These are phyloP conservation scores for Nitzschia putrida DNA, from an alignment of 108 stramenopile species.

Conservation along the genomic window DNA sequence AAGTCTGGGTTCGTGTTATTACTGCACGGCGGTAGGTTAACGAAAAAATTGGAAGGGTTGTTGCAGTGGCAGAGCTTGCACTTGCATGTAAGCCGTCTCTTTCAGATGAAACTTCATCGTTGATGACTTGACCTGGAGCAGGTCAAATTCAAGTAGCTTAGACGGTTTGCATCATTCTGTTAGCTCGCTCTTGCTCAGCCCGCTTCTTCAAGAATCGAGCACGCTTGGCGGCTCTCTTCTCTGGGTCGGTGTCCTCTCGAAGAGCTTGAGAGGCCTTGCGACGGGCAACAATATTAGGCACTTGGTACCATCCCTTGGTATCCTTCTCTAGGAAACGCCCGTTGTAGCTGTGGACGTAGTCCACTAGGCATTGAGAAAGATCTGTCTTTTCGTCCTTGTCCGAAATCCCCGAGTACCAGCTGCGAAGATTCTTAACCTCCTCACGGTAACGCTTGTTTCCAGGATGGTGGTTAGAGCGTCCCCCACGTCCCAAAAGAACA, in stretches of 20 bases:
- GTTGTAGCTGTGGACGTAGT: constrained; percentile 29
- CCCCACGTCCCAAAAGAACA: constrained; percentile 49
- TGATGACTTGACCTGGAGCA: no score
- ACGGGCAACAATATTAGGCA: constrained; percentile 43
- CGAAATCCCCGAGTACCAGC: constrained; percentile 27
- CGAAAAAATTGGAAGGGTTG: no score
- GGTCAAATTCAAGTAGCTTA: no score
- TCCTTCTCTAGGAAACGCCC: constrained; percentile 58
- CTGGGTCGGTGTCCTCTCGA: constrained; percentile 51
- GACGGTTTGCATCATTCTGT: neutral
- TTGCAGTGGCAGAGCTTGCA: no score
- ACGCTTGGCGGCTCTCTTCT: constrained; percentile 44
- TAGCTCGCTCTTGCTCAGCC: neutral
- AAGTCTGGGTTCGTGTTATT: no score
- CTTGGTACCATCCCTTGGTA: constrained; percentile 29
- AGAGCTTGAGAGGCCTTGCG: constrained; percentile 54
- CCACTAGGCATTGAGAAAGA: constrained; percentile 41
- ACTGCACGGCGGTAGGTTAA: no score
- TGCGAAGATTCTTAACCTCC: constrained; percentile 35
- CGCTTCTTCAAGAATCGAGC: constrained; percentile 32
- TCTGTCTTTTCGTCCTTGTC: constrained; percentile 51
- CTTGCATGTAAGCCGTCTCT: no score
- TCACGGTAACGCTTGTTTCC: constrained; percentile 53
- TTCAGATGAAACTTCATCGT: no score
- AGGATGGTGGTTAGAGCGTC: constrained; percentile 49